A percentile compares a stretch with the other conserved stretches of the same genome.
Conservation (phyloP, 352 stramenopile genomes). For the Phytopythium cucurbitacearum region DNA sequence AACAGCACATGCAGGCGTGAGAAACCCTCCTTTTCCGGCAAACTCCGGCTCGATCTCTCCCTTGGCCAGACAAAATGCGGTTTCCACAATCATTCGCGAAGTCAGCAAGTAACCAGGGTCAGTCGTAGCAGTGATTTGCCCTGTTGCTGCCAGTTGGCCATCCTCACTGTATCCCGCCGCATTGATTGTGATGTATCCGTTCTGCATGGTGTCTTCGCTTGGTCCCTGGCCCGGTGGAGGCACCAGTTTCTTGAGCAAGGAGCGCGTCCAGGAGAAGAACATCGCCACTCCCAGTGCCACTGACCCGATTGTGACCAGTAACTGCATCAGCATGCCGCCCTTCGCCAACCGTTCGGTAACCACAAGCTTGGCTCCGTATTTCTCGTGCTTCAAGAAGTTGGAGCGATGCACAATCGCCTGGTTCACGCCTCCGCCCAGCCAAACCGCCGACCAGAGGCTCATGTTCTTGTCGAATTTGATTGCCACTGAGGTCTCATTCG, state of each 20-base stretch:
- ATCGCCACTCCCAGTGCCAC: slow-evolving; percentile 35
- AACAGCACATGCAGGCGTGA: slow-evolving; percentile 54
- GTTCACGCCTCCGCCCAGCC: slow-evolving; percentile 82
- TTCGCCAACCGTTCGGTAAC: slow-evolving; percentile 62
- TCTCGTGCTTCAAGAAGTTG: slow-evolving; percentile 50
- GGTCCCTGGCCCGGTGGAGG: slow-evolving; percentile 80
- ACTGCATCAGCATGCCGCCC: slow-evolving; percentile 37
- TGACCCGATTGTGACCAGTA: slow-evolving; percentile 31
- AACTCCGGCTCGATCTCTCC: slow-evolving; percentile 20
- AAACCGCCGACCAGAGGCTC: slow-evolving; percentile 55
- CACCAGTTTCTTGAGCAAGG: slow-evolving; percentile 62
- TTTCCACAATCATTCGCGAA: slow-evolving; percentile 51
- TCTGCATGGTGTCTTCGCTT: slow-evolving; percentile 68
- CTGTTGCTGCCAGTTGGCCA: slow-evolving; percentile 36
- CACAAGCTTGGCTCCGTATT: slow-evolving; percentile 59
- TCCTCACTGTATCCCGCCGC: slow-evolving; percentile 38
- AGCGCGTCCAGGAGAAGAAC: slow-evolving; percentile 58
- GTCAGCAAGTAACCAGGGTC: slow-evolving; percentile 63
- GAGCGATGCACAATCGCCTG: slow-evolving; percentile 70
- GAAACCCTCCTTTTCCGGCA: slow-evolving; percentile 39
- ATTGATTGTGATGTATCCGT: slow-evolving; percentile 68
- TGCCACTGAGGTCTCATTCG: slow-evolving; percentile 27
- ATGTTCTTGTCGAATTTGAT: slow-evolving; percentile 74
- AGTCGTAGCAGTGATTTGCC: slow-evolving; percentile 30
- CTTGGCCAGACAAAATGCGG: slow-evolving; percentile 54